Base-by-base conservation (phyloP, 176 grass and related monocot species). In the Triticum timopheevii region DNA sequence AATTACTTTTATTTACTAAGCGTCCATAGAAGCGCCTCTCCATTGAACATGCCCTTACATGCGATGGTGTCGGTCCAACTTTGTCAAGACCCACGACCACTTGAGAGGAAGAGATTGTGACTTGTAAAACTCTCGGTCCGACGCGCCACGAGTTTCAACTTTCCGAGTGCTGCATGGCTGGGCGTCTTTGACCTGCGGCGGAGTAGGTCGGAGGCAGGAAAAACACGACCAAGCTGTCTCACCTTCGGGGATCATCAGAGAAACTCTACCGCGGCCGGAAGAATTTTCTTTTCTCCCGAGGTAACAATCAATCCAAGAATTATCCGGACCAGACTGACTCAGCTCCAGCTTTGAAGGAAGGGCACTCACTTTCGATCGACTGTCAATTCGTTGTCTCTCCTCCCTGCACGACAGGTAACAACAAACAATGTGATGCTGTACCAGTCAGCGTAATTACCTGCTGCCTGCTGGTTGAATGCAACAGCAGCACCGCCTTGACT, bases 101-200 rank as follows among this genome's bases (percentile, higher is more conserved):
- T 77, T 83, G 61, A 44, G 33, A 70, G 5, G 65, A 72, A 58
- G 34, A 71, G 72, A 78, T 22, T 17, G 54, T 79, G 73, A 39
- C 87, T 84, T 84, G 87, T 44, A 88, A 82, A 73, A 73, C 65
- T 84, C 56, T 87, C 22, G 6, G 25, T 11, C 65, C 17, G 27
- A 20, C 17, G 54, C 13, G 5, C 44, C 44, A 45, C 13, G 9
- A 28, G 30, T 70, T 86, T 85, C 64, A 8, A 70, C 79, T 8
- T 52, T 50, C 39, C n/a, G 44, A 67, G 70, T 78, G 38, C 63
- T 19, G 71, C 65, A 54, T 33, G 65, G 72, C 50, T 7, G 44
- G 44, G 44, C 44, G 58, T 68, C 35, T 40, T 84, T 75, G 70
- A 64, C 82, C 67, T 12, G 35, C 10, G 27, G 47, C 11, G 59